Base-by-base conservation (phyloP, 805 yeast species). In the Lachancea lanzarotensis region DNA sequence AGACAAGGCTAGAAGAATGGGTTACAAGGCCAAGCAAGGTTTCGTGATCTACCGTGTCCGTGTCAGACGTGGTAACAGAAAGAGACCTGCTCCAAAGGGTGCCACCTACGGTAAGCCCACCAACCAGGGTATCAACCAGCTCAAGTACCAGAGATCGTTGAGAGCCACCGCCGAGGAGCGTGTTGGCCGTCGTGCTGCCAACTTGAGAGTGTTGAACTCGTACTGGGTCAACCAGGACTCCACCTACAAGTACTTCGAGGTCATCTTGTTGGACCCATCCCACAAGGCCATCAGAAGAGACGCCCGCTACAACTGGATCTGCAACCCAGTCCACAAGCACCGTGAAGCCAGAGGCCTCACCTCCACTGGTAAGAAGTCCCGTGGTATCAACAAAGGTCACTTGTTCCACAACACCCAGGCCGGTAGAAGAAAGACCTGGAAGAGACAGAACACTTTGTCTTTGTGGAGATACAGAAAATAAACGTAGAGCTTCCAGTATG, bases 51-150 rank as follows among this genome's bases (percentile, higher is more conserved):
- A 78, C 96, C 84, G 98, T 76, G 78, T 91, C 75, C 88, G 98
- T 78, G 98, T 93, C 68, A 88, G 98, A 80, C 87, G 98, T 79
- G 98, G 98, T 82, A 91, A 91, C 82, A 90, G 98, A 86, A 93
- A 93, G 96, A 88, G 96, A 80, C 97, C 97, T 67, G 97, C 84
- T 68, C 89, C 95, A 79, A 93, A 93, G 93, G 98, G 98, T 87
- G 98, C 97, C 70, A 93, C 98, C 73, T 91, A 93, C 84, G 98
- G 98, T 87, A 93, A 93, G 86, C 98, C 98, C 84, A 93, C 98
- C 81, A 93, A 93, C 95, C 95, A 88, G 80, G 98, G 98, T 87
- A 93, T 93, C 63, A 82, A 81, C 81, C 97, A 93, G 76, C 86
- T 93, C 79, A 93, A 93, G 81, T 90, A 89, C 95, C 98, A 93